A percentile compares a stretch with the other conserved stretches of the same genome.
Evolutionary conservation across 192 early-diverging fungal genomes (phyloP).

Genomic region (Coemansia erecta): DNA sequence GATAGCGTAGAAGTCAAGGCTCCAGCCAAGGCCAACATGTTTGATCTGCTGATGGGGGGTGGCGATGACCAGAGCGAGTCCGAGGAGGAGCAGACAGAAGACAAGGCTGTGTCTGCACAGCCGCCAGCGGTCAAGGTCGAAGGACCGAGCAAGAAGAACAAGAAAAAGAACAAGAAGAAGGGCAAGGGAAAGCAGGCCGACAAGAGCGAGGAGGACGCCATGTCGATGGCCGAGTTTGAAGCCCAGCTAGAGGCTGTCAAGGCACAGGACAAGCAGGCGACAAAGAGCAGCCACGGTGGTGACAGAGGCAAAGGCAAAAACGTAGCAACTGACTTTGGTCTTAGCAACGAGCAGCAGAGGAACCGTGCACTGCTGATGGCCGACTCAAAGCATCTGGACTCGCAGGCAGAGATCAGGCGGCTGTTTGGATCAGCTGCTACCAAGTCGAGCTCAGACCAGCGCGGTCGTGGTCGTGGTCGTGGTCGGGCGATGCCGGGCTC

Average conservation of each 20-base stretch:
- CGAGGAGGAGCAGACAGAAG: background rate
- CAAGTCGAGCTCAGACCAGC: constrained; percentile 18
- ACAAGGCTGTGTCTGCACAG: background rate
- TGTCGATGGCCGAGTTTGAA: constrained; percentile 47
- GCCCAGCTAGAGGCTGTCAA: constrained; percentile 29
- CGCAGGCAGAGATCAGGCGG: constrained; percentile 84
- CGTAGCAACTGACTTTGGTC: constrained; percentile 27
- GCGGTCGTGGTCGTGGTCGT: constrained; percentile 6
- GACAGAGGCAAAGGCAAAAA: constrained; percentile 5
- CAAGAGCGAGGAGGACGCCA: constrained; percentile 8
- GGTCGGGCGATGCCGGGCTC: constrained; percentile 8
- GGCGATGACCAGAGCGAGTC: constrained; percentile 2
- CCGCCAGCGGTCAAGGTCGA: constrained; percentile 3
- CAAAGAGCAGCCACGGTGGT: constrained; percentile 11
- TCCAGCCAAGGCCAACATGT: constrained; percentile 25
- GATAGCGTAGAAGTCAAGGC: constrained; percentile 1
- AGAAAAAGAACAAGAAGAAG: constrained; percentile 20
- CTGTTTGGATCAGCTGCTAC: constrained; percentile 89
- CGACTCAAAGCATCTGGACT: constrained; percentile 70
- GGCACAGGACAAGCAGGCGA: constrained; percentile 5
- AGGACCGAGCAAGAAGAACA: background rate
- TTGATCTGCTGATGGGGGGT: constrained; percentile 47
- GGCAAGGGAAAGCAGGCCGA: constrained; percentile 8
- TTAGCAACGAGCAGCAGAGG: constrained; percentile 36
- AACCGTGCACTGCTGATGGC: constrained; percentile 39